Percentiles rank a stretch among this genome's conserved stretches.
Conservation (phyloP, 495 filamentous ascomycete genomes). For the Immersiella caudata region DNA sequence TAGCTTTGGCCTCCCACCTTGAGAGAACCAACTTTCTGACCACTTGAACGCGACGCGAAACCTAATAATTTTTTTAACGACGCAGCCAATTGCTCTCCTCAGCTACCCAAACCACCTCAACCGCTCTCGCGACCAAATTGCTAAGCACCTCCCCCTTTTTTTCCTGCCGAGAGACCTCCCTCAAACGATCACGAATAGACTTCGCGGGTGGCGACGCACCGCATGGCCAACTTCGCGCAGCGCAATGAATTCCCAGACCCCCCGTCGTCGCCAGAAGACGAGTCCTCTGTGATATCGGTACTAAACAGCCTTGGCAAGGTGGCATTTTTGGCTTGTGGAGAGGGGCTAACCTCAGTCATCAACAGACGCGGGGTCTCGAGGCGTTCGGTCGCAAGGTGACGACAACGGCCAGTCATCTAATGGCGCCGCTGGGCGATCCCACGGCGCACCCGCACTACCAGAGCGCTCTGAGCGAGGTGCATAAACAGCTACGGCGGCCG, state of each 20-base stretch:
- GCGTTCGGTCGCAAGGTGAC: slow-evolving; percentile 95
- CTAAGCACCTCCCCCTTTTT: not conserved
- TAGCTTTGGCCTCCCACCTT: not conserved
- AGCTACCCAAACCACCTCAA: not conserved
- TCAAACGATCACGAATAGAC: slow-evolving; percentile 11
- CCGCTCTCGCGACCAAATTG: not conserved
- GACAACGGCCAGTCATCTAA: slow-evolving; percentile 87
- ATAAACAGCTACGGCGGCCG: slow-evolving; percentile 82
- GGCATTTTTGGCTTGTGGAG: not conserved
- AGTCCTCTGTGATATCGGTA: slow-evolving; percentile 57
- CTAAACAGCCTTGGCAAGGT: slow-evolving; percentile 17
- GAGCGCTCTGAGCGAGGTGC: slow-evolving; percentile 84
- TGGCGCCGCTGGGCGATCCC: slow-evolving; percentile 68
- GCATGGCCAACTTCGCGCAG: slow-evolving; percentile 58
- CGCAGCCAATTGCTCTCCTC: not conserved
- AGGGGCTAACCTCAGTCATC: slow-evolving; percentile 18
- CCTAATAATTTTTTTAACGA: slow-evolving; percentile 3
- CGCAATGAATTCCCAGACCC: slow-evolving; percentile 56
- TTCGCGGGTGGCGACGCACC: slow-evolving; percentile 45
- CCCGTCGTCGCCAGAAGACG: slow-evolving; percentile 48
- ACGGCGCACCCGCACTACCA: slow-evolving; percentile 69
- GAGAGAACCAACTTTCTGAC: not conserved
- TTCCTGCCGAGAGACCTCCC: not conserved
- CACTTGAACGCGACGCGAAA: slow-evolving; percentile 12
- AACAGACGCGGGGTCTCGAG: slow-evolving; percentile 83